A percentile compares a stretch with the other conserved stretches of the same genome.
Conservation (phyloP, 331 rosid genomes). For the Erythrophleum ivorense region DNA sequence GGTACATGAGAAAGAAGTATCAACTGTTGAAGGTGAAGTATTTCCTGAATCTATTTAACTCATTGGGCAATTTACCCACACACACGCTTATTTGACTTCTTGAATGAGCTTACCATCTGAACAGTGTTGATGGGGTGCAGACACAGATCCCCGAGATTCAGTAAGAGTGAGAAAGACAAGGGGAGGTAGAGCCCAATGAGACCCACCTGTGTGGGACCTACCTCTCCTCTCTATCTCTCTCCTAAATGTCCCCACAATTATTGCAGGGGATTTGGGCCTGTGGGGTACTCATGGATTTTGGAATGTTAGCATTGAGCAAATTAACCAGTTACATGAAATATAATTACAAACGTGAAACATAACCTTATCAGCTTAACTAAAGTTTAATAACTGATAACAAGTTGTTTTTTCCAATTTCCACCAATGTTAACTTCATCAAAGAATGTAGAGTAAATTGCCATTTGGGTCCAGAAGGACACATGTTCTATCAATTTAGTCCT, state of each 20-base stretch:
- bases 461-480: neutral
- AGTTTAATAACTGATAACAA: neutral
- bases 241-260: no score
- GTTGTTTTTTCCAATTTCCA: neutral
- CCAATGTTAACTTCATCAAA: neutral
- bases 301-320: no score
- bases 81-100: neutral
- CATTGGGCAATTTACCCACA: neutral
- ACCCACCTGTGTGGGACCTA: no score
- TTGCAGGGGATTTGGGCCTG: neutral
- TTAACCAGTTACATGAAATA: neutral
- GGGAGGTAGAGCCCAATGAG: no score
- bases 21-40: neutral
- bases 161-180: no score
- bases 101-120: neutral
- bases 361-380: neutral
- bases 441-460: neutral
- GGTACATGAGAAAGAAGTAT: neutral
- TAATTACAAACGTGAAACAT: neutral
- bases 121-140: neutral
- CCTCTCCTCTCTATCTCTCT: no score
- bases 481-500: neutral
- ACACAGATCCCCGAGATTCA: no score
- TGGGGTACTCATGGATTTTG: neutral
- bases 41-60: neutral